Base-by-base conservation (phyloP, 2,329 filamentous ascomycete genomes). In the Mycosphaerelloides madeirae region DNA sequence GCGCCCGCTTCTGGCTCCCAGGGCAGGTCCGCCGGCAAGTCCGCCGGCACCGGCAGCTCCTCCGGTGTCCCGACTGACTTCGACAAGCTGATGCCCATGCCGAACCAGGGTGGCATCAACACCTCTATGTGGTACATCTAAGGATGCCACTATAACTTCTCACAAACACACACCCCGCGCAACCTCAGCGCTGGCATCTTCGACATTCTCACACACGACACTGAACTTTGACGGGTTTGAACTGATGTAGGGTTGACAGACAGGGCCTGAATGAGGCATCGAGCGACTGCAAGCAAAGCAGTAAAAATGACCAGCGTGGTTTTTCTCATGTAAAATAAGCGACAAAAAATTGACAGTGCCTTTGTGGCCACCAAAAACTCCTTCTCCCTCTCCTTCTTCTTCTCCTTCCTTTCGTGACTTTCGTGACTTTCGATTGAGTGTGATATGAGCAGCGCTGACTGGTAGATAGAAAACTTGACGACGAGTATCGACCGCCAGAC, bases 61-160 rank as follows among this genome's bases (percentile, higher is more conserved):
- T 54, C 58, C 33, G 55, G 53, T 16, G 14, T 41, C 9, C 48
- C 53, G 2, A 20, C 37, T 6, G 53, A 55, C 29, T 48, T 68
- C 35, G 52, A 61, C 28, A 68, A 66, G 38, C 61, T 74, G 9
- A 58, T 71, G 52, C 56, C 61, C 3, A 67, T 75, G 57, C 62
- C 59, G 31, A 67, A 68, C 51, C 48, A 57, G 43, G 60, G 61
- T 37, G 59, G 56, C 31, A 70, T 74, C 54, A 61, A 60, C 53
- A 63, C 65, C 31, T 56, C 62, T 9, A 75, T 75, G 72, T 75
- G 72, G 72, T 75, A 68, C 65, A 69, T 75, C 62, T 75, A 47
- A 43, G 37, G 38, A 31, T 16, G 33, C 33, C 33, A 19, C 35
- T 5, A 13, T 14, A 25, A 18, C 13, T 18, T n/a, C 15, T 16